These are phyloP conservation scores for Alternaria dauci DNA, from an alignment of 2,329 filamentous ascomycete species.

Conservation along the genomic window DNA sequence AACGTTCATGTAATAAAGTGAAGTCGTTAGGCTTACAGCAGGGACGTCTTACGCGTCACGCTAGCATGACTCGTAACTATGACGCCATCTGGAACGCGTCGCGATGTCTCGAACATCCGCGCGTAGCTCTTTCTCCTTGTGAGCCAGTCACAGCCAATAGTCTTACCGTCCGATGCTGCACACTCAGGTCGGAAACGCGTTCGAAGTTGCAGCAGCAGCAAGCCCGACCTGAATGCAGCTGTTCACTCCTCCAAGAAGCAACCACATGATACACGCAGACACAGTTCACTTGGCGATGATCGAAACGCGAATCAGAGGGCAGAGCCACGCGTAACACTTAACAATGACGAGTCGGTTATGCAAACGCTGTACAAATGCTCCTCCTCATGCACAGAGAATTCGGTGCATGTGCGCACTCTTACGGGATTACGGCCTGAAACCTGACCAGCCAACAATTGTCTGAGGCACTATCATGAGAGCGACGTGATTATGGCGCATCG, in stretches of 20 bases:
- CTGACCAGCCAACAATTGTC: not conserved
- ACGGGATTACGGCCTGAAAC: not conserved
- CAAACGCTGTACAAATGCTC: not conserved
- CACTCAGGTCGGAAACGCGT: not conserved
- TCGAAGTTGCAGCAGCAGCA: not conserved
- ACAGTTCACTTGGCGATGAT: not conserved
- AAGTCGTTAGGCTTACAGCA: not conserved
- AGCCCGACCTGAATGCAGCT: not conserved
- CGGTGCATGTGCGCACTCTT: not conserved
- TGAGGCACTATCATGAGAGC: not conserved
- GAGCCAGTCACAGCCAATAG: not conserved
- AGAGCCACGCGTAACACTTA: not conserved
- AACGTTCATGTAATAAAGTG: not conserved
- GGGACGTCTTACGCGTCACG: not conserved
- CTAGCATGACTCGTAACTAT: conserved; percentile 7
- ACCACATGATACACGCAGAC: not conserved
- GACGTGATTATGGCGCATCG: not conserved
- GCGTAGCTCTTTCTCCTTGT: not conserved
- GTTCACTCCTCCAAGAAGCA: not conserved
- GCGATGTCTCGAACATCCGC: not conserved
- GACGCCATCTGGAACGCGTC: not conserved
- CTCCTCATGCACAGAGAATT: not conserved
- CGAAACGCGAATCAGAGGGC: not conserved
- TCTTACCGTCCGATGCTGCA: not conserved
- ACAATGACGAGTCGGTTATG: not conserved